Conservation (phyloP, 139 green algal genomes). For the Marvania coccoides region DNA sequence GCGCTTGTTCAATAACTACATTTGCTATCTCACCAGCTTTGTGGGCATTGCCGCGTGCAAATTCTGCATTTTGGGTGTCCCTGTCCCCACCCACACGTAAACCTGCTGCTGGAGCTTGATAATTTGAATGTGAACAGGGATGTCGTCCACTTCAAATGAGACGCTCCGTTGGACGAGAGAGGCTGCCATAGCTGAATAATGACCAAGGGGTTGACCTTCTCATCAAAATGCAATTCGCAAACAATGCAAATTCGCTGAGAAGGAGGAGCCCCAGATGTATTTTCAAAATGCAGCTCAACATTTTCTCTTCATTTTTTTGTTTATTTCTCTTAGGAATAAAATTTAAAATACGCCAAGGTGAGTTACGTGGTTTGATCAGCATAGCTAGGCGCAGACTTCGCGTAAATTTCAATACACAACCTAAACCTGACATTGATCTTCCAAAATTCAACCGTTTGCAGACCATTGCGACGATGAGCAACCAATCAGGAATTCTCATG, state of each 20-base stretch:
- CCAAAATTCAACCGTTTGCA: no score
- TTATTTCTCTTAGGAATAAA: no score
- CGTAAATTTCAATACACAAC: not conserved
- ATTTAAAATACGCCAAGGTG: no score
- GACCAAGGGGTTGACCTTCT: no score
- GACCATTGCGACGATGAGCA: not conserved
- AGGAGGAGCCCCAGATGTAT: no score
- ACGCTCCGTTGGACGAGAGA: not conserved
- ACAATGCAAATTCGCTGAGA: no score
- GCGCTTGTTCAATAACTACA: no score
- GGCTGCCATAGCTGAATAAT: no score
- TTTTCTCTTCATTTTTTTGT: no score
- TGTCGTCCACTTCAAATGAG: not conserved
- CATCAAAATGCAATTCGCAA: no score
- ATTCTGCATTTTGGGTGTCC: not conserved
- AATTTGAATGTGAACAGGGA: conserved; percentile 21
- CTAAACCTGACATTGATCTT: no score
- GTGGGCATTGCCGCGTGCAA: conserved; percentile 16
- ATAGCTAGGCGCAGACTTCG: not conserved
- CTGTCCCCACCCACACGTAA: conserved; percentile 10
- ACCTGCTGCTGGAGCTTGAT: conserved; percentile 16
- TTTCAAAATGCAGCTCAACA: no score
- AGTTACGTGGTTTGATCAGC: not conserved
- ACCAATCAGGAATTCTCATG: not conserved
- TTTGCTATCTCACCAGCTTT: conserved; percentile 3